Evolutionary conservation across 1,139 yeast genomes (phyloP).

Genomic region (Sugiyamaella novakii): DNA sequence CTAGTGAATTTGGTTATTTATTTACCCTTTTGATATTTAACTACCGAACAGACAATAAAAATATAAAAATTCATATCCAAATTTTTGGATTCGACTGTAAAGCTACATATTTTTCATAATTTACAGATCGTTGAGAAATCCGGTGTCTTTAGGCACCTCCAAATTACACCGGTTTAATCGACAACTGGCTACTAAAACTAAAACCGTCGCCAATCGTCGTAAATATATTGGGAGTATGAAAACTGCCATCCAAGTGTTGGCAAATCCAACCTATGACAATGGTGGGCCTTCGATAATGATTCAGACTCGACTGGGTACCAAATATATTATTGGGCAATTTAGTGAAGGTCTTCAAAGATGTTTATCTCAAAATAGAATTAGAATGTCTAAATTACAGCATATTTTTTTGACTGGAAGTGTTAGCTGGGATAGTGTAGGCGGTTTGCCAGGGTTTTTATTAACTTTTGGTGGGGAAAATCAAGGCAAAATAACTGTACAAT

Average conservation of each 20-base stretch:
- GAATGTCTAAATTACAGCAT: constrained; percentile 52
- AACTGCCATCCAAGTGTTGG: constrained; percentile 33
- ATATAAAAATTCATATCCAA: too few relatives aligned
- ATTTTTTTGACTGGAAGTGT: constrained; percentile 76
- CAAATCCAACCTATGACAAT: constrained; percentile 62
- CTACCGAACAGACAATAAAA: too few relatives aligned
- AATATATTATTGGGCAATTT: constrained; percentile 75
- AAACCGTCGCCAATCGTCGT: not conserved
- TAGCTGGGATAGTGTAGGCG: constrained; percentile 77
- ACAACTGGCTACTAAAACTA: constrained; percentile 2
- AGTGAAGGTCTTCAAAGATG: constrained; percentile 87
- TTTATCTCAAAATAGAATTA: constrained; percentile 46
- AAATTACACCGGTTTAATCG: not conserved
- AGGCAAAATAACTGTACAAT: constrained; percentile 44
- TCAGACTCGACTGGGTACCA: constrained; percentile 52
- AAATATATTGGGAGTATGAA: constrained; percentile 28
- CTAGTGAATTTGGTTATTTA: not conserved
- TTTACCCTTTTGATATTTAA: too few relatives aligned
- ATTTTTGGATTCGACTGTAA: not conserved
- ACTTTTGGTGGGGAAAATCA: constrained; percentile 63
- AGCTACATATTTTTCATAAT: constrained; percentile 7
- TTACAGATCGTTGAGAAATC: not conserved
- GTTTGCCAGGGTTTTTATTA: constrained; percentile 84
- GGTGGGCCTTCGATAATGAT: constrained; percentile 61
- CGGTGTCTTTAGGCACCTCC: constrained; percentile 17